Percentiles rank a stretch among this genome's conserved stretches.
Conservation (phyloP, 2,329 filamentous ascomycete species). For the Colletotrichum tropicicola region DNA sequence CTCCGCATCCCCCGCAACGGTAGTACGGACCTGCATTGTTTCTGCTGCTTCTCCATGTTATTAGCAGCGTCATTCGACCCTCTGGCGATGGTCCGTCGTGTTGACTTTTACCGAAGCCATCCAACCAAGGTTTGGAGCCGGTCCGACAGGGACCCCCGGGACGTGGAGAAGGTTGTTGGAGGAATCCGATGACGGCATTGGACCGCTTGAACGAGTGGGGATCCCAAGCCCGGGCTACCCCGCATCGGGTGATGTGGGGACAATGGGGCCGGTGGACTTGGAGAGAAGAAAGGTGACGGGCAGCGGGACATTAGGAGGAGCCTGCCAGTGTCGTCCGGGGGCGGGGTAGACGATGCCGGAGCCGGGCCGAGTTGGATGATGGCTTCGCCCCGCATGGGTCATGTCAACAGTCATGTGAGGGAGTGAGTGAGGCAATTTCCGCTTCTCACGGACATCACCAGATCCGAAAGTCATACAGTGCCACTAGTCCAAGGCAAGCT, state of each 20-base stretch:
- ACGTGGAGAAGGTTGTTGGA: not conserved
- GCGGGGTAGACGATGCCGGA: not conserved
- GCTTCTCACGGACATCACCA: too few species aligned
- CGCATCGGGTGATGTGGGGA: slow-evolving; percentile 17
- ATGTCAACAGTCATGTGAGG: not conserved
- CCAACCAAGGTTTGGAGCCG: slow-evolving; percentile 15
- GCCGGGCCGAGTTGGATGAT: not conserved
- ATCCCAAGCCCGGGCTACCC: slow-evolving; percentile 5
- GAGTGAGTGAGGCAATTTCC: too few species aligned
- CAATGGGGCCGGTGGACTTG: not conserved
- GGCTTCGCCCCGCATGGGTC: not conserved
- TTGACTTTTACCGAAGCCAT: slow-evolving; percentile 14
- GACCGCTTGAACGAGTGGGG: slow-evolving; percentile 27
- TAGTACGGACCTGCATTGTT: not conserved
- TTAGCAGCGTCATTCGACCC: slow-evolving; percentile 16
- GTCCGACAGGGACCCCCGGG: not conserved
- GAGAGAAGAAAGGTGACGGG: not conserved
- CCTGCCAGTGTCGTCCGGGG: not conserved
- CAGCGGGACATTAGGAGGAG: not conserved
- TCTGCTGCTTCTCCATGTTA: not conserved
- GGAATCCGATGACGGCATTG: slow-evolving; percentile 20
- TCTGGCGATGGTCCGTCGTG: not conserved
- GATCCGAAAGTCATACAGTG: too few species aligned
- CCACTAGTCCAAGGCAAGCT: too few species aligned
- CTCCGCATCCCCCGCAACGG: slow-evolving; percentile 27